Percentiles rank a stretch among this genome's conserved stretches.
These are phyloP conservation scores for Salix dunnii DNA, from an alignment of 345 rosid species.

Conservation along the genomic window DNA sequence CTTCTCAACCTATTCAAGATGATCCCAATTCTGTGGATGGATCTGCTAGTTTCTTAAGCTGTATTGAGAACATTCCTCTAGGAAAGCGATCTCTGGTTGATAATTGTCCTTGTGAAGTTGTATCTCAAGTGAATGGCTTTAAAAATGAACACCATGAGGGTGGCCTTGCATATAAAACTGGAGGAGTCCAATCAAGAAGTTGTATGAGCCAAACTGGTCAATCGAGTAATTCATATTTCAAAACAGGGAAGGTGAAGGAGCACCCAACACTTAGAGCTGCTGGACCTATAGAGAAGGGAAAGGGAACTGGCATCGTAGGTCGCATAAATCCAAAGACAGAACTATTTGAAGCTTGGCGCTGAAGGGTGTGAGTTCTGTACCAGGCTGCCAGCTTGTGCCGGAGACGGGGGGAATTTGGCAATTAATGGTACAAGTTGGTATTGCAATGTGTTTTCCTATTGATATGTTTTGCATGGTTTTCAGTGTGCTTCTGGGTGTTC, in stretches of 20 bases:
- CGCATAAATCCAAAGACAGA: conserved; percentile 60
- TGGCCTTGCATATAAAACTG: conserved; percentile 13
- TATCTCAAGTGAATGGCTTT: conserved; percentile 32
- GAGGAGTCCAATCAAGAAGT: conserved; percentile 10
- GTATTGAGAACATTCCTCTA: conserved; percentile 43
- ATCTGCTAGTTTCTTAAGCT: conserved; percentile 33
- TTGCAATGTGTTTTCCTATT: conserved; percentile 14
- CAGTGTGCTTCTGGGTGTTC: conserved; percentile 10
- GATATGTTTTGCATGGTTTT: conserved; percentile 16
- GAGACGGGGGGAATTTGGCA: conserved; percentile 26
- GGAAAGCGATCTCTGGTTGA: conserved; percentile 30
- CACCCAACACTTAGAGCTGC: conserved; percentile 25
- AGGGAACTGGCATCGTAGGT: conserved; percentile 40
- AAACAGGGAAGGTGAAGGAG: conserved; percentile 39
- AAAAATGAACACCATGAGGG: conserved; percentile 25
- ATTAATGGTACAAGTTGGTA: conserved; percentile 30
- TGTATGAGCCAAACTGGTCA: conserved; percentile 26
- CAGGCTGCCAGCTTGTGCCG: background rate
- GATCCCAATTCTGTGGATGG: conserved; percentile 33
- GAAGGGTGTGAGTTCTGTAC: conserved; percentile 22
- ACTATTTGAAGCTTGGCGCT: conserved; percentile 78
- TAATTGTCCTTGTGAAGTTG: conserved; percentile 37
- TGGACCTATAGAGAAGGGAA: conserved; percentile 32
- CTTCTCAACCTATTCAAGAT: conserved; percentile 29
- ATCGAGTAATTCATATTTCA: conserved; percentile 21